phyloP scores from a whole-genome alignment of 2,329 filamentous ascomycete genomes.

The Colletotrichum sp. region DNA sequence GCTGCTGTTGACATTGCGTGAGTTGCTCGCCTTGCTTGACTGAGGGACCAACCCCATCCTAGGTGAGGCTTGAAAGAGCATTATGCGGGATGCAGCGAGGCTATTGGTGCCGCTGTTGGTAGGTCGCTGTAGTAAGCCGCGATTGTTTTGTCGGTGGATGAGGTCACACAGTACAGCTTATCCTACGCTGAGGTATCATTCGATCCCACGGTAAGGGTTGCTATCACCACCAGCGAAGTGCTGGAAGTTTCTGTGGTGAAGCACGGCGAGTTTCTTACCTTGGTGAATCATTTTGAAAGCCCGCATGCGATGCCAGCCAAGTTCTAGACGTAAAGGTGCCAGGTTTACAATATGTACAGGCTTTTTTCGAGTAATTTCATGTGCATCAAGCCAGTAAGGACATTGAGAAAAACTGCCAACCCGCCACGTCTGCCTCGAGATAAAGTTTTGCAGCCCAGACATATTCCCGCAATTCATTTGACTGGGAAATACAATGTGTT shows the following conservation, averaged over 20 bases:
- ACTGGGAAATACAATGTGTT: not conserved
- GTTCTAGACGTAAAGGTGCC: not conserved
- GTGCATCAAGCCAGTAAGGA: not conserved
- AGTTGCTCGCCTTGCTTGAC: not conserved
- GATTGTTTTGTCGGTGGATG: not conserved
- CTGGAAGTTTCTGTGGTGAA: not conserved
- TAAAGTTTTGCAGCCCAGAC: not conserved
- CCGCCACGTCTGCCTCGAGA: not conserved
- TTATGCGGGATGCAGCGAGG: not conserved
- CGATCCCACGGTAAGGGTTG: not conserved
- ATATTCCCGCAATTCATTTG: not conserved
- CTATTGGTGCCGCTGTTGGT: not conserved
- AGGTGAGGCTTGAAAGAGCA: not conserved
- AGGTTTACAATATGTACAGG: not conserved
- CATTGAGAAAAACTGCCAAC: not conserved
- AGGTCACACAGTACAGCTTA: slow-evolving; percentile 17
- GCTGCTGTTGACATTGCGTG: not conserved
- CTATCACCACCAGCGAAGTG: not conserved
- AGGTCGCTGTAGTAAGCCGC: not conserved
- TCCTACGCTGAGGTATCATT: not conserved
- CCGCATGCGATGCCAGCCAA: not conserved
- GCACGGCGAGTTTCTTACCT: rapidly evolving
- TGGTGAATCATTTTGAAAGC: not conserved
- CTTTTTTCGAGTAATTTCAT: not conserved
- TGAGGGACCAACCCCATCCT: not conserved